Evolutionary conservation across 1,284 basidiomycete genomes (phyloP).

Genomic region (Marasmius sp.): DNA sequence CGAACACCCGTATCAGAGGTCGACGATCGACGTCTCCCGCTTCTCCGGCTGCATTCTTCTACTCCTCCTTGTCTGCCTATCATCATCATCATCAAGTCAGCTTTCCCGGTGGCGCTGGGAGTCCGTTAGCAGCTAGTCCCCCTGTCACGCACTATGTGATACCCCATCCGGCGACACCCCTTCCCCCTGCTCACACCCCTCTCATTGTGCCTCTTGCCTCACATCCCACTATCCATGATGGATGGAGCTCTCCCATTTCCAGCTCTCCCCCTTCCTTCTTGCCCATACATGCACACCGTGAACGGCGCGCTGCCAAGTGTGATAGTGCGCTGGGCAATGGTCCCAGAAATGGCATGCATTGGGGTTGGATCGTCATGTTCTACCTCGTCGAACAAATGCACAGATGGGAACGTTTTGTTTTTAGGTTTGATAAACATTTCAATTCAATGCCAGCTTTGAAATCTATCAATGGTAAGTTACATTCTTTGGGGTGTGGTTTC

Average conservation of each 20-base stretch:
- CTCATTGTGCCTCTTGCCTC: conserved; percentile 33
- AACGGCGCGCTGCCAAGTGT: conserved; percentile 26
- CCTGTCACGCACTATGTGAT: conserved; percentile 36
- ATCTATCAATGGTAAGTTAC: conserved; percentile 58
- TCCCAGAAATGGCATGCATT: conserved; percentile 50
- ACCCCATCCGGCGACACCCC: conserved; percentile 29
- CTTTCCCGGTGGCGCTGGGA: background rate
- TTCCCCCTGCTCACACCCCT: conserved; percentile 23
- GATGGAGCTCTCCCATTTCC: conserved; percentile 28
- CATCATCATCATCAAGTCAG: conserved; percentile 31
- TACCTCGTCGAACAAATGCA: conserved; percentile 77
- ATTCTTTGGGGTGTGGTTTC: background rate
- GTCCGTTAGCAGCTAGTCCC: background rate
- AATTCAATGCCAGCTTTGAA: conserved; percentile 67
- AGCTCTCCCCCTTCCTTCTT: conserved; percentile 26
- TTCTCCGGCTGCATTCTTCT: conserved; percentile 2
- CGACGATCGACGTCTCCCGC: conserved; percentile 20
- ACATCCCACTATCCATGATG: conserved; percentile 4
- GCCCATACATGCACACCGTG: background rate
- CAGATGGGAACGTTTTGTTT: conserved; percentile 77
- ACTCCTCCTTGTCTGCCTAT: conserved; percentile 17
- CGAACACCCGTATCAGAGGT: conserved; percentile 23
- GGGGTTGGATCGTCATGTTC: conserved; percentile 76
- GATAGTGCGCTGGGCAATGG: conserved; percentile 23
- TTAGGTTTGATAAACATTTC: conserved; percentile 74